Evolutionary conservation across 768 basidiomycete genomes (phyloP), one percentile per base, ranked within the genome.

Genomic region (Podaxis sp.): DNA sequence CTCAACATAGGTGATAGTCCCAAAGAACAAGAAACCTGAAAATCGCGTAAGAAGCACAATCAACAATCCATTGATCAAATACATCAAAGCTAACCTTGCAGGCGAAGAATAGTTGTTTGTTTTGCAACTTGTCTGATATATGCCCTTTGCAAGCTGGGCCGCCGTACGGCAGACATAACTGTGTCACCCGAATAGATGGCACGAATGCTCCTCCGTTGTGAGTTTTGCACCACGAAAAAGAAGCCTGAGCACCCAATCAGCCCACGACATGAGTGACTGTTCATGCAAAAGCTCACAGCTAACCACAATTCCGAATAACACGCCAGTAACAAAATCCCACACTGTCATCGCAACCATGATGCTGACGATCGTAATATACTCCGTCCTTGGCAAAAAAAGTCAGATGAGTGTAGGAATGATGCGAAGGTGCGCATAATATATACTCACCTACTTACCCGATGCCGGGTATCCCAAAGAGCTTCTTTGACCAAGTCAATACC

Each of bases 141-240:
- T 2, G 86, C 88, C 13, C 93, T 82, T 69, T 98, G 96, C 3
- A 88, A 80, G 59, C 87, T 87, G 0, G 95, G 96, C 21, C 96
- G 79, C 9, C 96, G 86, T 3, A 98, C 96, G 1, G 95, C 93
- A 1, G 95, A 97, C 71, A 93, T 86, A 0, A 90, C 89, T 0
- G 87, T 83, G 54, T 91, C 87, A 0, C 95, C 95, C 2, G 88
- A 88, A 70, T 91, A 87, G 38, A 93, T 80, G 0, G 88, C 83
- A 7, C 96, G 85, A 62, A 99, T 94, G 64, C 93, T 93, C 48
- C 84, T 75, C 14, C 92, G 73, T 66, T 89, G 90, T 0, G 95
- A 97, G 61, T 91, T 96, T 68, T 96, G 93, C 1, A 98, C 81
- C n/a, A 99, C 96, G 68, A 99, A 99, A 77, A 96, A 97, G 73